Evolutionary conservation across 2,329 filamentous ascomycete genomes (phyloP).

Genomic region (Fonsecaea pedrosoi): DNA sequence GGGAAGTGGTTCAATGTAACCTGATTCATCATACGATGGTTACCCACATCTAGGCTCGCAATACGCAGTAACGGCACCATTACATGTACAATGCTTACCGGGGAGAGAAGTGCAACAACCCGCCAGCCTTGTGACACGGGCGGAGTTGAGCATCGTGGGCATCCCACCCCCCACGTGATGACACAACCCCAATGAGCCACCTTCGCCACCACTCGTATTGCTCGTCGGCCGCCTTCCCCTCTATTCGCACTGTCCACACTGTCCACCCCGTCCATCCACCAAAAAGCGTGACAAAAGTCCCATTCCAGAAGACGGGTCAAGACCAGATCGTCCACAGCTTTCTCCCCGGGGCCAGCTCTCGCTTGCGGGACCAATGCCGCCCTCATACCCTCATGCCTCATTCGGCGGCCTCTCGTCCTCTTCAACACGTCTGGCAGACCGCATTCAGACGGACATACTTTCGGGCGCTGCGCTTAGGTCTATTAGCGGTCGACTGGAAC

Average conservation of each 20-base stretch:
- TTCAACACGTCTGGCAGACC: neutral
- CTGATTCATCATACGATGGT: slow-evolving; percentile 4
- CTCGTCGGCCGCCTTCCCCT: neutral
- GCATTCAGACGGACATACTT: neutral
- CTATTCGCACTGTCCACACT: neutral
- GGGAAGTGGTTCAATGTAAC: slow-evolving; percentile 3
- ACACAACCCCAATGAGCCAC: neutral
- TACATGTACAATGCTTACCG: neutral
- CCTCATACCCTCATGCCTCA: neutral
- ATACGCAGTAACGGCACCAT: neutral
- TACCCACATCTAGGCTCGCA: neutral
- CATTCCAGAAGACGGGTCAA: slow-evolving; percentile 2
- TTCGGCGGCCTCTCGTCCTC: neutral
- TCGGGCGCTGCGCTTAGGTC: neutral
- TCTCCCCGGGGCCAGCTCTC: neutral
- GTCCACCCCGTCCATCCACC: neutral
- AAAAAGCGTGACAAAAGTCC: slow-evolving; percentile 3
- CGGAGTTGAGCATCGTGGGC: slow-evolving; percentile 2
- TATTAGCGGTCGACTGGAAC: neutral
- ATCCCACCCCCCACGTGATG: slow-evolving; percentile 7
- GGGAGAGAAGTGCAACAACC: neutral
- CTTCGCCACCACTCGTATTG: neutral
- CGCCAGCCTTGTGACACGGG: slow-evolving; percentile 3
- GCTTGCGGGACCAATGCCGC: neutral
- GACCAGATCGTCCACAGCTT: neutral